Evolutionary conservation across 345 rosid species (phyloP).

Genomic region (Gossypium ekmanianum): DNA sequence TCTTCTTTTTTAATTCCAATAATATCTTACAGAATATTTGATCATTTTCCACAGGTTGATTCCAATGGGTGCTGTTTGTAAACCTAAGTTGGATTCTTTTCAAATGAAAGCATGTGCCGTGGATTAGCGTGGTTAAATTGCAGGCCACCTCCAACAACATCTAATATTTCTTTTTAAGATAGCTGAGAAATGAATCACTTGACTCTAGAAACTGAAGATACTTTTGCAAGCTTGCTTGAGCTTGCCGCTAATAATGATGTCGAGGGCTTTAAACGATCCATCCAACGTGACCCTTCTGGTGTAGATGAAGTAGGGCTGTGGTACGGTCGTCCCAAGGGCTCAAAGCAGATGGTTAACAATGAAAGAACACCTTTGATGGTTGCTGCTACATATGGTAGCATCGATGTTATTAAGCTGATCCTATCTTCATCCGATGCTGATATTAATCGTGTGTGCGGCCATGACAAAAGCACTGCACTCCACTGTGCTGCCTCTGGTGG

Average conservation of each 20-base stretch:
- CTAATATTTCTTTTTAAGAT: conserved; percentile 31
- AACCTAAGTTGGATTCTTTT: conserved; percentile 27
- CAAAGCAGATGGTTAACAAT: conserved; percentile 75
- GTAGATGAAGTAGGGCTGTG: conserved; percentile 75
- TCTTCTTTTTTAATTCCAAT: background rate
- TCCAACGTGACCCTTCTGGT: conserved; percentile 59
- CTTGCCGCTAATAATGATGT: conserved; percentile 86
- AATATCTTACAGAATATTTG: conserved; percentile 10
- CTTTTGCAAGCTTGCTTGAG: conserved; percentile 86
- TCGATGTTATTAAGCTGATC: conserved; percentile 67
- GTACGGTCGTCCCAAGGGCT: conserved; percentile 88
- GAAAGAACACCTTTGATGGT: conserved; percentile 91
- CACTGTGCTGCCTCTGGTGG: conserved; percentile 98
- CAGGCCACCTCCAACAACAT: conserved; percentile 23
- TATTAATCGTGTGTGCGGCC: conserved; percentile 65
- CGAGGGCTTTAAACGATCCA: conserved; percentile 51
- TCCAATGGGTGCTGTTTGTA: conserved; percentile 16
- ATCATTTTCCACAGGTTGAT: conserved; percentile 16
- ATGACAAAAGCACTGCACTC: conserved; percentile 72
- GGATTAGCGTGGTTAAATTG: conserved; percentile 44
- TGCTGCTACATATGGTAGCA: conserved; percentile 82
- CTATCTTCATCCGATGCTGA: conserved; percentile 66
- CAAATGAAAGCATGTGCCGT: conserved; percentile 55
- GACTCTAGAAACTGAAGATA: conserved; percentile 71
- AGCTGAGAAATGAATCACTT: conserved; percentile 69